phyloP scores from a whole-genome alignment of 192 early-diverging fungal genomes.

The Coemansia sp. region DNA sequence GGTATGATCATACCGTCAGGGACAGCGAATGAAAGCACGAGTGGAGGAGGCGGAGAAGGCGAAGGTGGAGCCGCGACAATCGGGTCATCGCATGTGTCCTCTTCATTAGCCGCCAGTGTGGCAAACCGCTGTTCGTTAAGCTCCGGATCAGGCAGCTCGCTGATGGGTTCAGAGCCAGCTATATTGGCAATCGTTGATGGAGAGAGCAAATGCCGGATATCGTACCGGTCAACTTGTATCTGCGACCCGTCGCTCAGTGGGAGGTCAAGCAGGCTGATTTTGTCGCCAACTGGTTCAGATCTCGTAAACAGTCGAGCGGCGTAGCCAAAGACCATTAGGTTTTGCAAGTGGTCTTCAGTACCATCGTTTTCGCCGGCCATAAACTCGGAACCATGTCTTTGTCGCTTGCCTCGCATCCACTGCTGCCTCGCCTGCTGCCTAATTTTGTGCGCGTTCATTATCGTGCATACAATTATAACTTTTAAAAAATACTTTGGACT shows the following conservation, averaged over 20 bases:
- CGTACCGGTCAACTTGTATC: slow-evolving; percentile 35
- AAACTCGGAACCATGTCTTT: slow-evolving; percentile 16
- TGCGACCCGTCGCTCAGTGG: background rate
- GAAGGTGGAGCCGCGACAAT: background rate
- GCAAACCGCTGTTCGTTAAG: slow-evolving; percentile 25
- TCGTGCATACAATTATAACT: background rate
- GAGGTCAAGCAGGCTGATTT: slow-evolving; percentile 19
- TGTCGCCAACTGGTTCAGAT: background rate
- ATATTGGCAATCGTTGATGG: background rate
- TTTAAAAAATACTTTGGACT: background rate
- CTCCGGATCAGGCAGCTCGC: slow-evolving; percentile 10
- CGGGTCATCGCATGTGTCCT: slow-evolving; percentile 14
- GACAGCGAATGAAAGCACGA: slow-evolving; percentile 22
- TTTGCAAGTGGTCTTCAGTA: background rate
- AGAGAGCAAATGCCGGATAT: slow-evolving; percentile 36
- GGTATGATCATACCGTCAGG: slow-evolving; percentile 50
- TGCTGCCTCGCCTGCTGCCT: slow-evolving; percentile 18
- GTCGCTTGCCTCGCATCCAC: slow-evolving; percentile 22
- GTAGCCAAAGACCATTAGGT: slow-evolving; percentile 29
- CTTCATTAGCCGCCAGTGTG: slow-evolving; percentile 16
- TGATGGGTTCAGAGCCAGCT: background rate
- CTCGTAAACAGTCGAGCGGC: slow-evolving; percentile 21
- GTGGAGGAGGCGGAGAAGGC: background rate
- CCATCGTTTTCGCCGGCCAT: slow-evolving; percentile 9
- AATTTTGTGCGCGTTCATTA: slow-evolving; percentile 22